These are phyloP conservation scores for Wickerhamomyces bisporus DNA, from an alignment of 805 yeast species.

Conservation along the genomic window DNA sequence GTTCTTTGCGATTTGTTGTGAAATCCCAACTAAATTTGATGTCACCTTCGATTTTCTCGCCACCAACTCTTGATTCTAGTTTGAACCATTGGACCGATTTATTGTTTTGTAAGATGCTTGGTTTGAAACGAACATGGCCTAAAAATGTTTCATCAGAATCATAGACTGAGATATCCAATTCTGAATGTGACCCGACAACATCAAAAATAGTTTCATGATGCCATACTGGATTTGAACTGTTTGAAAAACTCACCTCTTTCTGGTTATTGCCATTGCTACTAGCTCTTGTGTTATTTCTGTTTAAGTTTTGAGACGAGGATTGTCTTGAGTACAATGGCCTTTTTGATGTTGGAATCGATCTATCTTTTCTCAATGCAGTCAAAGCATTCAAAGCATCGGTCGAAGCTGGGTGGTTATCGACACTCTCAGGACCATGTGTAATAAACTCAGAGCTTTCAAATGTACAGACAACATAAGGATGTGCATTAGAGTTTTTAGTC, in stretches of 20 bases:
- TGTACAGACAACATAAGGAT: slow-evolving; percentile 87
- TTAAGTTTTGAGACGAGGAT: slow-evolving; percentile 37
- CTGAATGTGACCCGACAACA: slow-evolving; percentile 79
- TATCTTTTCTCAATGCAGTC: slow-evolving; percentile 9
- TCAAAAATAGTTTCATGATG: slow-evolving; percentile 91
- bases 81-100: slow-evolving; percentile 63
- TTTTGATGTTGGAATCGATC: slow-evolving; percentile 18
- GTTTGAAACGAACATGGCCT: slow-evolving; percentile 76
- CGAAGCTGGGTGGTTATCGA: slow-evolving; percentile 24
- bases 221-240: slow-evolving; percentile 72
- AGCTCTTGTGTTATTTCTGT: slow-evolving; percentile 22
- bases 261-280: background rate
- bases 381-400: slow-evolving; percentile 20
- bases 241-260: slow-evolving; percentile 18
- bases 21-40: slow-evolving; percentile 73
- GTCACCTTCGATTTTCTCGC: slow-evolving; percentile 74
- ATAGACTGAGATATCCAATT: slow-evolving; percentile 85
- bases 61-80: slow-evolving; percentile 66
- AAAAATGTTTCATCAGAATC: slow-evolving; percentile 85
- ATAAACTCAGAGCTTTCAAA: slow-evolving; percentile 90
- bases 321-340: slow-evolving; percentile 40
- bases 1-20: slow-evolving; percentile 61
- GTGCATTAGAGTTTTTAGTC: slow-evolving; percentile 49
- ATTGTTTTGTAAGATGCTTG: slow-evolving; percentile 37
- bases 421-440: slow-evolving; percentile 64